Evolutionary conservation across 2,329 filamentous ascomycete species (phyloP).

Genomic region (Penicillium palitans): DNA sequence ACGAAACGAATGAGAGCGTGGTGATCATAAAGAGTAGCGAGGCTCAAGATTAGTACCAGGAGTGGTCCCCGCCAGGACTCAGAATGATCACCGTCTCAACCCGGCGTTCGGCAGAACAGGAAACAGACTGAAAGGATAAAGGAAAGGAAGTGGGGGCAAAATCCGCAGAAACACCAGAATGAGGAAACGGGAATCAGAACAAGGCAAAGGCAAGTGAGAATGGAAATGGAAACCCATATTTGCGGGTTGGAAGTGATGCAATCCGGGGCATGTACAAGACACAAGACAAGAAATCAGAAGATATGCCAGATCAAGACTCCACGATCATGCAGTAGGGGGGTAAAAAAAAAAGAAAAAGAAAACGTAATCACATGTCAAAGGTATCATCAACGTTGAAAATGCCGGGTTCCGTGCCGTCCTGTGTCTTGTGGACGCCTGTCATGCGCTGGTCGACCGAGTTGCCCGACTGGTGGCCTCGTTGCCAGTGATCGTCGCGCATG

Average conservation of each 20-base stretch:
- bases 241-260: slow-evolving; percentile 22
- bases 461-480: slow-evolving; percentile 34
- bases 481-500: slow-evolving; percentile 41
- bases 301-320: slow-evolving; percentile 41
- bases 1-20: neutral
- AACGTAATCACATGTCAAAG: slow-evolving; percentile 48
- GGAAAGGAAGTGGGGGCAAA: neutral
- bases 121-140: slow-evolving; percentile 5
- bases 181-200: neutral
- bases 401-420: slow-evolving; percentile 40
- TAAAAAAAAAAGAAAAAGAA: slow-evolving; percentile 15
- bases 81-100: neutral
- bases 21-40: neutral
- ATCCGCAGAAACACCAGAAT: neutral
- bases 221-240: slow-evolving; percentile 17
- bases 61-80: neutral
- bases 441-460: slow-evolving; percentile 44
- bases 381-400: slow-evolving; percentile 49
- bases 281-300: slow-evolving; percentile 28
- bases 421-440: slow-evolving; percentile 45
- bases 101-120: neutral
- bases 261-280: slow-evolving; percentile 37
- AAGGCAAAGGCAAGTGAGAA: neutral
- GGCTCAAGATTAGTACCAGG: neutral
- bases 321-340: slow-evolving; percentile 37